A percentile compares a stretch with the other conserved stretches of the same genome.
These are phyloP conservation scores for Penicillium lividum DNA, from an alignment of 495 filamentous ascomycete genomes.

Conservation along the genomic window DNA sequence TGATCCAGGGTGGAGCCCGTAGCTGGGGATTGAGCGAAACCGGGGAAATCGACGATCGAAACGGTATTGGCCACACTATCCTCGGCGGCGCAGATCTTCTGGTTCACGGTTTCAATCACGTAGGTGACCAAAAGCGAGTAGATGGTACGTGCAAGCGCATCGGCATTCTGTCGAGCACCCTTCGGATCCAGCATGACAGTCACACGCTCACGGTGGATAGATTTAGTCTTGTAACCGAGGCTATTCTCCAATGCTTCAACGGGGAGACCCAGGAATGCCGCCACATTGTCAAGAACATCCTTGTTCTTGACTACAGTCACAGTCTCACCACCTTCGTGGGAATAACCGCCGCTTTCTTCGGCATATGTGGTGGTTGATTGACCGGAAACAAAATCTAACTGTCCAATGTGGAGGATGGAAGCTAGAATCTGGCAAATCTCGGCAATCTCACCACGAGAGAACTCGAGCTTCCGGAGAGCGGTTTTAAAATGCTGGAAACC, in stretches of 20 bases:
- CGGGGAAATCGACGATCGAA: constrained; percentile 94
- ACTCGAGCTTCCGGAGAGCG: constrained; percentile 88
- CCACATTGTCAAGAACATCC: constrained; percentile 80
- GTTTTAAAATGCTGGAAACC: constrained; percentile 98
- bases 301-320: constrained; percentile 90
- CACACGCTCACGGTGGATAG: constrained; percentile 88
- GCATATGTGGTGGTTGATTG: constrained; percentile 74
- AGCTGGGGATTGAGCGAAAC: constrained; percentile 79
- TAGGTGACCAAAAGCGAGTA: constrained; percentile 96
- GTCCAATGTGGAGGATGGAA: constrained; percentile 89
- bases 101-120: constrained; percentile 89
- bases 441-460: constrained; percentile 88
- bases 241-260: constrained; percentile 79
- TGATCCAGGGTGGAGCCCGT: constrained; percentile 89
- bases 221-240: constrained; percentile 93
- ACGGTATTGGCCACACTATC: constrained; percentile 90
- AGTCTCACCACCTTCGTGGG: constrained; percentile 87
- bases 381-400: constrained; percentile 83
- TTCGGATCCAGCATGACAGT: constrained; percentile 95
- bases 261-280: constrained; percentile 86
- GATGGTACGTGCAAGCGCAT: constrained; percentile 88
- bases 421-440: constrained; percentile 95
- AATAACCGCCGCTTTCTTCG: constrained; percentile 94
- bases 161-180: constrained; percentile 86
- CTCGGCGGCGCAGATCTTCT: constrained; percentile 82